Conservation (phyloP, 352 stramenopile species). For the Phytophthora colocasiae region DNA sequence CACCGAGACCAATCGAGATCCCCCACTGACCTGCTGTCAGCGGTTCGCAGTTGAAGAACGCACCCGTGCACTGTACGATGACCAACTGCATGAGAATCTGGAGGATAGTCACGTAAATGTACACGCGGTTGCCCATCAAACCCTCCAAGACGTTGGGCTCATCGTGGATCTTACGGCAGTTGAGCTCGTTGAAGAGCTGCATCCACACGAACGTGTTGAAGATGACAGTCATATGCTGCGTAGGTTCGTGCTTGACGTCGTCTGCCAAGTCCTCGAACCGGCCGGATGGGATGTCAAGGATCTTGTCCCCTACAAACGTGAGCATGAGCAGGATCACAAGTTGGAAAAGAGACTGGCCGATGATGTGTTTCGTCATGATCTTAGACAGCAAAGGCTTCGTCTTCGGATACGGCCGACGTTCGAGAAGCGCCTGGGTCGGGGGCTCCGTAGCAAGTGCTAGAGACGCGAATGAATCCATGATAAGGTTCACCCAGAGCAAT, state of each 20-base stretch:
- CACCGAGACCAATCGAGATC: constrained; percentile 61
- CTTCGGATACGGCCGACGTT: constrained; percentile 92
- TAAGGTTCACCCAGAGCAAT: constrained; percentile 98
- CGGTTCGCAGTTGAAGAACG: constrained; percentile 69
- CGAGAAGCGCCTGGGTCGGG: constrained; percentile 90
- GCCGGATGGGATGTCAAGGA: constrained; percentile 57
- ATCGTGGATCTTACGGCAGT: constrained; percentile 85
- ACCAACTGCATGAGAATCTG: constrained; percentile 94
- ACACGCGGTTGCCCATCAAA: constrained; percentile 92
- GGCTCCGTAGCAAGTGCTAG: constrained; percentile 95
- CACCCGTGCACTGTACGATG: constrained; percentile 95
- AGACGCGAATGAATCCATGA: constrained; percentile 98
- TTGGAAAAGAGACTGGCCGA: constrained; percentile 93
- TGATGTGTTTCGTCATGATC: constrained; percentile 96
- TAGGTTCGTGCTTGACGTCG: constrained; percentile 55
- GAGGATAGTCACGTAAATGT: constrained; percentile 91
- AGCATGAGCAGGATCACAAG: constrained; percentile 90
- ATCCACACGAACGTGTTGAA: constrained; percentile 99
- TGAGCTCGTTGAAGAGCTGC: constrained; percentile 94
- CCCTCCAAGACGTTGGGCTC: constrained; percentile 95
- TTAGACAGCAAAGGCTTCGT: constrained; percentile 93
- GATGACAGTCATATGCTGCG: constrained; percentile 95
- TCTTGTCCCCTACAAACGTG: constrained; percentile 77
- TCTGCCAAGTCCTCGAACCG: constrained; percentile 48
- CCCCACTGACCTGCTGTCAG: constrained; percentile 59